These are phyloP conservation scores for Colletotrichum destructivum DNA, from an alignment of 2,329 filamentous ascomycete genomes.

Conservation along the genomic window DNA sequence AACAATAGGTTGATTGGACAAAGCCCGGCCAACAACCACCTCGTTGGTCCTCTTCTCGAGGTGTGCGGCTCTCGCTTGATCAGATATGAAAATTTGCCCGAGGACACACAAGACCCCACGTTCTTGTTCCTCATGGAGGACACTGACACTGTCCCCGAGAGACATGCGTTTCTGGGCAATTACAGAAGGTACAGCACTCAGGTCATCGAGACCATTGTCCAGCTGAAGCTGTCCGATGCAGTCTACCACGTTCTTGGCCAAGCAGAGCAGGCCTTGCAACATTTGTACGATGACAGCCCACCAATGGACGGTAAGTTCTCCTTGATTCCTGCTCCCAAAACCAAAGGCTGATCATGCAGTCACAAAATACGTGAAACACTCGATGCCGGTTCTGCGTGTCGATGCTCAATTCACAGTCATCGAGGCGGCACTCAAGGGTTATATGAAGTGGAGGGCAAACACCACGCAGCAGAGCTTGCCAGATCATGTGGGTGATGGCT, in stretches of 20 bases:
- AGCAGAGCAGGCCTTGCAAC: conserved; percentile 80
- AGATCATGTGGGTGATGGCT: conserved; percentile 34
- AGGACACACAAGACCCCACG: conserved; percentile 85
- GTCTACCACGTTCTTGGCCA: conserved; percentile 88
- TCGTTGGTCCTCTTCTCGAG: conserved; percentile 84
- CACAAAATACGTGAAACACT: conserved; percentile 76
- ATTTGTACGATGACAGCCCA: conserved; percentile 80
- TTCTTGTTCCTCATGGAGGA: conserved; percentile 90
- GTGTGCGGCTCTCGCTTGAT: conserved; percentile 87
- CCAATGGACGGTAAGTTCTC: conserved; percentile 73
- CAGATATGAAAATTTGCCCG: conserved; percentile 88
- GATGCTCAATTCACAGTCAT: conserved; percentile 93
- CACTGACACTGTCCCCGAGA: conserved; percentile 93
- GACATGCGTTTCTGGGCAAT: conserved; percentile 95
- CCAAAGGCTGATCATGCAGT: conserved; percentile 52
- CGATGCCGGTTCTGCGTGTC: conserved; percentile 80
- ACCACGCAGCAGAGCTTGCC: conserved; percentile 43
- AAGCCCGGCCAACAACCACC: conserved; percentile 72
- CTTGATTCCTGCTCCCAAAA: not conserved
- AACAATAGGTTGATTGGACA: conserved; percentile 78
- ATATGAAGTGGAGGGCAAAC: conserved; percentile 79
- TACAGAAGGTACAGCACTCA: conserved; percentile 92
- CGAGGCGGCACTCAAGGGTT: conserved; percentile 90
- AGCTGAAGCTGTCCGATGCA: conserved; percentile 86
- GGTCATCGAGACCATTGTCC: conserved; percentile 89